A percentile compares a stretch with the other conserved stretches of the same genome.
Conservation (phyloP, 192 early-diverging fungal species). For the Mortierella hygrophila region DNA sequence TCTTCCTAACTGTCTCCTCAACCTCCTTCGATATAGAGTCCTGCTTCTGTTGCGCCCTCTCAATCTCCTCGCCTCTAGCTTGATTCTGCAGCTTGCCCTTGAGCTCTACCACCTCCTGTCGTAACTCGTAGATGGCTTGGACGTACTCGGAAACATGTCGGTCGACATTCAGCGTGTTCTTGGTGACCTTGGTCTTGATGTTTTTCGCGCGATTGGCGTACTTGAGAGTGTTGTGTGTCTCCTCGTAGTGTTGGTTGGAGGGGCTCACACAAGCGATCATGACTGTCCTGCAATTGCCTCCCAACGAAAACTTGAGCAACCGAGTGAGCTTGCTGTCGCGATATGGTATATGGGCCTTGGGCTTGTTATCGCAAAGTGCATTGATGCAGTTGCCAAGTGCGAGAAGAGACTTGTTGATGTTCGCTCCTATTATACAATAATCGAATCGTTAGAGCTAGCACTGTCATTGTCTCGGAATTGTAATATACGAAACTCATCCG, state of each 20-base stretch:
- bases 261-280: conserved; percentile 96
- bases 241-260: conserved; percentile 85
- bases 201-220: conserved; percentile 97
- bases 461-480: background rate
- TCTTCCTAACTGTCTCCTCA: conserved; percentile 41
- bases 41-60: conserved; percentile 32
- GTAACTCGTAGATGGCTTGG: conserved; percentile 70
- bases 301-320: conserved; percentile 95
- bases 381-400: conserved; percentile 98
- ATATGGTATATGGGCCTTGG: conserved; percentile 91
- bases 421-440: conserved; percentile 83
- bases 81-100: conserved; percentile 55
- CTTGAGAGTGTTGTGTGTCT: conserved; percentile 96
- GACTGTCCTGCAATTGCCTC: conserved; percentile 95
- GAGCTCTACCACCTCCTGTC: conserved; percentile 68
- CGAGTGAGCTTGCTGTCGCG: conserved; percentile 98
- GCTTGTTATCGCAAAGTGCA: conserved; percentile 87
- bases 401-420: conserved; percentile 94
- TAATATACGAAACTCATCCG: background rate
- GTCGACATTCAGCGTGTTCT: conserved; percentile 74
- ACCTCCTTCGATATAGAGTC: conserved; percentile 17
- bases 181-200: conserved; percentile 90
- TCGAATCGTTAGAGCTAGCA: background rate
- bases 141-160: conserved; percentile 73
- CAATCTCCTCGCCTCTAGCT: conserved; percentile 24